These are phyloP conservation scores for Pseudofabraea citricarpa DNA, from an alignment of 2,329 filamentous ascomycete species.

Conservation along the genomic window DNA sequence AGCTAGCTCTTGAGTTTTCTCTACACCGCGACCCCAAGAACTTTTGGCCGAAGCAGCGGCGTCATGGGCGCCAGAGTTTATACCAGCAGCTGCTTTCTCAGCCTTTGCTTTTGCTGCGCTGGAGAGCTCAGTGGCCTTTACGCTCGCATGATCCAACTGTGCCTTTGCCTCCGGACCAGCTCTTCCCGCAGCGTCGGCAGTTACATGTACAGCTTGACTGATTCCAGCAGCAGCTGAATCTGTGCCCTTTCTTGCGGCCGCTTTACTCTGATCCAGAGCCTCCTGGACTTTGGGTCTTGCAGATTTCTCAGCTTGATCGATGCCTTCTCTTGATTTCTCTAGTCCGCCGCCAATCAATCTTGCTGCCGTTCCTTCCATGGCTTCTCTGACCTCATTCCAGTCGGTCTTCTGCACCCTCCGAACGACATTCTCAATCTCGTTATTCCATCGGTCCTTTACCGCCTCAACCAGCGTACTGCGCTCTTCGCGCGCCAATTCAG, in stretches of 20 bases:
- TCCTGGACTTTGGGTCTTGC: slow-evolving; percentile 30
- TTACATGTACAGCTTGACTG: no score
- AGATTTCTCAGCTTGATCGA: slow-evolving; percentile 23
- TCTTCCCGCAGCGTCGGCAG: slow-evolving; percentile 17
- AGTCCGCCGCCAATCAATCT: slow-evolving; percentile 31
- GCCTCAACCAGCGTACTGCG: slow-evolving; percentile 56
- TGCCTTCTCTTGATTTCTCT: slow-evolving; percentile 23
- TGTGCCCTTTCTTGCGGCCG: slow-evolving; percentile 22
- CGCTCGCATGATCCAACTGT: slow-evolving; percentile 15
- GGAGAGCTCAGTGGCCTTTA: slow-evolving; percentile 19
- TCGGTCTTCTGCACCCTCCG: slow-evolving; percentile 61
- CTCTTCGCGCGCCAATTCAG: slow-evolving; percentile 45
- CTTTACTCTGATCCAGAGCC: slow-evolving; percentile 33
- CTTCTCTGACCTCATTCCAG: slow-evolving; percentile 58
- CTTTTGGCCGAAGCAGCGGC: slow-evolving; percentile 14
- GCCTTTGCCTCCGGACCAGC: slow-evolving; percentile 13
- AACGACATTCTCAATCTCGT: slow-evolving; percentile 63
- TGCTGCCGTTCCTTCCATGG: slow-evolving; percentile 44
- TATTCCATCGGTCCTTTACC: slow-evolving; percentile 75
- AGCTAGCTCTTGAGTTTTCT: slow-evolving; percentile 2
- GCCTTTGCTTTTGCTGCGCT: slow-evolving; percentile 26
- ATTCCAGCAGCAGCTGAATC: slow-evolving; percentile 17
- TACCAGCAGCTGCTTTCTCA: slow-evolving; percentile 16
- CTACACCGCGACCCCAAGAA: not conserved
- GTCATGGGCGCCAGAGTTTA: slow-evolving; percentile 19